Evolutionary conservation across 441 rosid species (phyloP), one percentile per base, ranked within the genome.

Genomic region (Mallotus japonicus): DNA sequence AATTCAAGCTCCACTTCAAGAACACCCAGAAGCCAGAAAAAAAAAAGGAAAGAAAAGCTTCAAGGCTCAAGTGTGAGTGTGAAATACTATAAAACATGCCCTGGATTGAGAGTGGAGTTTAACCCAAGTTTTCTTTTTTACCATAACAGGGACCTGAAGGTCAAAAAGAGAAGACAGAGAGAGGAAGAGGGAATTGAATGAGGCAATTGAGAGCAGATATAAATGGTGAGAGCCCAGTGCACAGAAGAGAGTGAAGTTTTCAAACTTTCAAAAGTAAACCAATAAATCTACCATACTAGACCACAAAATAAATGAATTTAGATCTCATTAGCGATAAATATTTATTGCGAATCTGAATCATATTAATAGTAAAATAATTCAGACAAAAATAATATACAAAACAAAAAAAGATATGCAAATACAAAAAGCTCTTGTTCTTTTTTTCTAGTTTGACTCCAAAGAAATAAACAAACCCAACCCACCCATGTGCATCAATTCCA

Each of bases 391-490:
- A 55, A 55, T 24, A 24, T 24, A 24, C 28, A 55, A 0, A 19
- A 5, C 40, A 7, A 15, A 2, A 24, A 59, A 16, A 58, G 8
- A 14, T 10, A 44, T 44, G 47, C 1, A 64, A 72, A 62, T 22
- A 63, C 76, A 58, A 34, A 49, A 59, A 22, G 32, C 3, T 60
- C 8, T 51, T 17, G 16, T 57, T 65, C 24, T 67, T 65, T 65
- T 24, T n/a, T 67, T 57, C 22, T 46, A 68, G 80, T 78, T 85
- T 85, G 88, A 81, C 87, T 77, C 72, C 19, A 44, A 59, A 76
- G 54, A 60, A 54, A 69, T 50, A 50, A 50, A 50, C 13, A 32
- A 40, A 2, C 19, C 24, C 28, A 40, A 50, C 53, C 46, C 49
- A 17, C 40, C 40, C 40, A 34, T 34, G 40, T 54, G 78, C 85